Evolutionary conservation across 345 rosid species (phyloP), one percentile per base, ranked within the genome.

Genomic region (Melaleuca alternifolia): DNA sequence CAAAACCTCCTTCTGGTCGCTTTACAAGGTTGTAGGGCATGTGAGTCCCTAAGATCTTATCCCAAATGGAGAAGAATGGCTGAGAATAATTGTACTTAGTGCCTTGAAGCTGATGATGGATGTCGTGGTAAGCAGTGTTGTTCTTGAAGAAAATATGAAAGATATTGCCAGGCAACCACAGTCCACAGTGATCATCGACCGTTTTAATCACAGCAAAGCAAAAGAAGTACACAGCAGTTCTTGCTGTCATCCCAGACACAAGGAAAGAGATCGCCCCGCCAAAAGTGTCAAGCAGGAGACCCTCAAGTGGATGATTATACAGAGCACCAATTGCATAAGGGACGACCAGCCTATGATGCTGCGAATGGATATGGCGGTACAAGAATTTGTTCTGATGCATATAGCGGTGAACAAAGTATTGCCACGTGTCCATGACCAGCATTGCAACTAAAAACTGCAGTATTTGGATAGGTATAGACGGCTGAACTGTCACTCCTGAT

Each of bases 51-150:
- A 94, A 91, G 28, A 94, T 85, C 89, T 89, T 93, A 88, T 95
- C 96, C 96, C 96, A 94, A 54, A 93, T 89, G 83, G 96, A 89
- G 90, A 95, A 95, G 91, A 95, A 94, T 15, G 98, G 96, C 88
- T 95, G 98, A 81, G 98, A 93, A 87, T 93, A 94, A 86, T 95
- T 95, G 90, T 88, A 93, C 90, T 94, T 95, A 6, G 92, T 89
- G 83, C 96, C 96, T 50, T 90, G 95, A 57, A 93, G 92, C 86
- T 93, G 98, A 90, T 93, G 98, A 71, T 94, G 96, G 86, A 94
- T 88, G 89, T 94, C 98, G 24, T 95, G 96, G 86, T 92, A 95
- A 41, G 96, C 96, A 50, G 93, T 91, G 90, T 94, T 93, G 89
- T 93, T 93, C 89, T 89, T 89, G 88, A 94, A 93, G 84, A 91